A percentile compares a stretch with the other conserved stretches of the same genome.
These are phyloP conservation scores for Chrysanthemum lavandulifolium DNA, from an alignment of 129 eudicot species.

Conservation along the genomic window DNA sequence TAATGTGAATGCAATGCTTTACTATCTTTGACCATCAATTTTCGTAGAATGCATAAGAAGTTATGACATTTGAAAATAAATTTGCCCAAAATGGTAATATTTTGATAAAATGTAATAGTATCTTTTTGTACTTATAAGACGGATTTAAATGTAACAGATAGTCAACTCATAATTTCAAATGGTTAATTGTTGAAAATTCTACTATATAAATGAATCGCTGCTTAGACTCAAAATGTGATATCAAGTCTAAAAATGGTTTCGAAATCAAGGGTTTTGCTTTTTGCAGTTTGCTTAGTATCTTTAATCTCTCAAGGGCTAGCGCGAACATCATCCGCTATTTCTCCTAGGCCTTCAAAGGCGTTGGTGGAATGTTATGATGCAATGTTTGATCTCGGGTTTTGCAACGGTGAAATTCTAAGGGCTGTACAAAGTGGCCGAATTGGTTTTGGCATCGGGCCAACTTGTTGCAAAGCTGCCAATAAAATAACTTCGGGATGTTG, in stretches of 20 bases:
- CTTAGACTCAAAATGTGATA: neutral
- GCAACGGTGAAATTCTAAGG: conserved; percentile 24
- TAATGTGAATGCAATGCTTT: neutral
- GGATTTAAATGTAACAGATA: neutral
- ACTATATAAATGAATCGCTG: conserved; percentile 22
- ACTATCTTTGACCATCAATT: neutral
- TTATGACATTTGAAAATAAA: neutral
- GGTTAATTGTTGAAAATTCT: neutral
- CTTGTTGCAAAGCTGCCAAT: conserved; percentile 32
- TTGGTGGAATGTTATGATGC: conserved; percentile 21
- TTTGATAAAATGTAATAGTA: neutral
- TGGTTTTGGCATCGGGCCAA: neutral
- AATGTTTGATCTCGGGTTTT: conserved; percentile 12
- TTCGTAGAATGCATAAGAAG: too few species aligned
- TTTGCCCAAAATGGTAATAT: neutral
- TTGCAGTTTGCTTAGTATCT: conserved; percentile 17
- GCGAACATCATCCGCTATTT: neutral
- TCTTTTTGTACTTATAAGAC: neutral
- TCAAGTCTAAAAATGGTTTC: conserved; percentile 26
- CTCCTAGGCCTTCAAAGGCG: conserved; percentile 16
- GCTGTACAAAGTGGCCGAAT: conserved; percentile 1
- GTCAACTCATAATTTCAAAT: neutral
- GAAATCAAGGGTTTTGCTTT: conserved; percentile 5
- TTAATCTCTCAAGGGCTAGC: conserved; percentile 24
- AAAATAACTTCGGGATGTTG: conserved; percentile 24